phyloP scores from a whole-genome alignment of 805 yeast genomes.

The Ogataea ganodermae region DNA sequence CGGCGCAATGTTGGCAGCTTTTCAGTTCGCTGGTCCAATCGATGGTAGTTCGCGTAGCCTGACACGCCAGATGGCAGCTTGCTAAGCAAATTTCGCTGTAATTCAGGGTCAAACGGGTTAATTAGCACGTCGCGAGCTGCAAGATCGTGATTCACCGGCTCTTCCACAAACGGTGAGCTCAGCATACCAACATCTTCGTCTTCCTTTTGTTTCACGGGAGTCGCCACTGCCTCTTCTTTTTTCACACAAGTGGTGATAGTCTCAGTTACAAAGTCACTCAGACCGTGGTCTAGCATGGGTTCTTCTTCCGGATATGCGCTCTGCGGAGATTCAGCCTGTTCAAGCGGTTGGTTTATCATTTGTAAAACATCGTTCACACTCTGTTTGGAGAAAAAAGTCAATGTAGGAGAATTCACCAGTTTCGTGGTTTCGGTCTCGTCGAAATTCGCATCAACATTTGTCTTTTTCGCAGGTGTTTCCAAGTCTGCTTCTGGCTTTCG shows the following conservation, averaged over 20 bases:
- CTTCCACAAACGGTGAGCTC: constrained; percentile 53
- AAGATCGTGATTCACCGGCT: constrained; percentile 19
- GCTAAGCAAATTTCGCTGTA: constrained; percentile 42
- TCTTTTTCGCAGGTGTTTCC: constrained; percentile 11
- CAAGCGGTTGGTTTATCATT: constrained; percentile 66
- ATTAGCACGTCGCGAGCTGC: constrained; percentile 20
- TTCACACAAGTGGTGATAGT: constrained; percentile 38
- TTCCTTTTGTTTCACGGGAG: neutral
- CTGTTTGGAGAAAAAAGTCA: constrained; percentile 72
- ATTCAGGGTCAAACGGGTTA: constrained; percentile 44
- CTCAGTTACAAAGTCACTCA: constrained; percentile 49
- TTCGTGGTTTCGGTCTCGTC: constrained; percentile 22
- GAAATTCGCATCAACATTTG: constrained; percentile 4
- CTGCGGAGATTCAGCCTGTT: constrained; percentile 31
- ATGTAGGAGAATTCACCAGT: constrained; percentile 66
- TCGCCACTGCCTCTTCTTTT: constrained; percentile 14
- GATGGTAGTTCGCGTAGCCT: constrained; percentile 33
- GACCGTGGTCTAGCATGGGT: constrained; percentile 21
- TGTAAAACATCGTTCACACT: constrained; percentile 73
- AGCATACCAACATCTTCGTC: constrained; percentile 24
- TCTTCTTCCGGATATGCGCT: constrained; percentile 14
- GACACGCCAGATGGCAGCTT: constrained; percentile 30
- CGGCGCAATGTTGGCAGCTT: constrained; percentile 22
- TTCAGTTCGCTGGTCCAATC: constrained; percentile 5
- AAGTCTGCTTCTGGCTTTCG: constrained; percentile 10